A percentile compares a stretch with the other conserved stretches of the same genome.
These are phyloP conservation scores for Debaryomyces singareniensis DNA, from an alignment of 1,139 yeast genomes.

Conservation along the genomic window DNA sequence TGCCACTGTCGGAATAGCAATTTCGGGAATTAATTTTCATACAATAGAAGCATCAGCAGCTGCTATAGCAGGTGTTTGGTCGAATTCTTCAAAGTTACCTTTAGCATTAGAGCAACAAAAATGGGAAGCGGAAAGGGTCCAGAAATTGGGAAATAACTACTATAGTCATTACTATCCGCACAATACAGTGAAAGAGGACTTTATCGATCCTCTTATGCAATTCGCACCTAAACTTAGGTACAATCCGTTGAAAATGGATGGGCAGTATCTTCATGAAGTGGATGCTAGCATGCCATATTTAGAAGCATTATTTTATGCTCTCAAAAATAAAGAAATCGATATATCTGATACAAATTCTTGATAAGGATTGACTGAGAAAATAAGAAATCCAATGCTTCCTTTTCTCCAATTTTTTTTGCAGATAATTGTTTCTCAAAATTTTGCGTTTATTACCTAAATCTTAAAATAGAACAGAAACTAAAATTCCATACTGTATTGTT, in stretches of 20 bases:
- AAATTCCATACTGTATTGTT: no score
- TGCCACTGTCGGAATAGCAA: conserved; percentile 33
- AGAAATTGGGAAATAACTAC: conserved; percentile 15
- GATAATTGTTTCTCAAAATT: no score
- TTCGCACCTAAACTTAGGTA: conserved; percentile 19
- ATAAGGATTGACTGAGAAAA: not conserved
- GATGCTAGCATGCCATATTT: conserved; percentile 14
- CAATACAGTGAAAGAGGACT: not conserved
- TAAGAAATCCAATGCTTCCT: not conserved
- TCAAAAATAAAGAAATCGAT: conserved; percentile 11
- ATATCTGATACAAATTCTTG: conserved; percentile 5
- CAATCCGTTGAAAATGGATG: conserved; percentile 21
- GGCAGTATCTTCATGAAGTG: conserved; percentile 16
- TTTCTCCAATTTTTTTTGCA: not conserved
- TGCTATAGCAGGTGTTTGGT: conserved; percentile 44
- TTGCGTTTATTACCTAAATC: no score
- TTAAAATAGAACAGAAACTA: no score
- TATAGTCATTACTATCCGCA: conserved; percentile 20
- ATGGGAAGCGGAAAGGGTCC: conserved; percentile 23
- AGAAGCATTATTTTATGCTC: conserved; percentile 19
- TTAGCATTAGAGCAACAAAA: conserved; percentile 19
- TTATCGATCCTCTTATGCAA: conserved; percentile 7
- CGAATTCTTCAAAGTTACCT: conserved; percentile 22
- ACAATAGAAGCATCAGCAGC: conserved; percentile 39
- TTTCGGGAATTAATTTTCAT: conserved; percentile 34